Base-by-base conservation (phyloP, 768 basidiomycete species). In the Termitomyces sp. region DNA sequence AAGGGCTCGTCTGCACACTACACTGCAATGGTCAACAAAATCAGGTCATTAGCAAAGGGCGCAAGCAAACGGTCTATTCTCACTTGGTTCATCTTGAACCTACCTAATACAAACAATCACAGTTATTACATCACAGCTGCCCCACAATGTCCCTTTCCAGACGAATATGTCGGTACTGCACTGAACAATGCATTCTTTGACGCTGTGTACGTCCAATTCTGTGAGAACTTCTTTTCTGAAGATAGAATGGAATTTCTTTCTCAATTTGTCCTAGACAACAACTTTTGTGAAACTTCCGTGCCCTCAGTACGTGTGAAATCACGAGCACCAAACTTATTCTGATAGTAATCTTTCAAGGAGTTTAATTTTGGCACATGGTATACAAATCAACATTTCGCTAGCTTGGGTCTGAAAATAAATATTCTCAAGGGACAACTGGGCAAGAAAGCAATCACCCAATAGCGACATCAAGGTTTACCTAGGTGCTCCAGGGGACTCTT, bases 141-240 rank as follows among this genome's bases (percentile, higher is more conserved):
- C 2, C 83, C 81, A 29, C 85, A 76, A 65, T 89, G 87, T 65
- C 84, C 85, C 1, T 89, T 82, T 76, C 87, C 88, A 1, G 88
- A 89, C 64, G 80, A 78, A 3, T 76, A 78, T 61, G 69, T 90
- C 2, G 81, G 84, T n/a, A 72, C 73, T 29, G 81, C 83, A 33
- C 70, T 90, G 58, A 79, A 85, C 65, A 74, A 73, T 12, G 86
- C 82, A 7, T 76, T 71, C 4, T 89, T 89, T 61, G 88, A 90
- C 68, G 85, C 85, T 2, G 72, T 90, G 57, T 88, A 85, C 65
- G 86, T 89, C 36, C 88, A 88, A 66, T 86, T 89, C 67, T 83
- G 81, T 80, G 64, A 59, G 77, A 65, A 2, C 36, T 28, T 10
- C 45, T 49, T 60, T 29, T 34, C 28, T 29, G 5, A 18, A 50